A percentile compares a stretch with the other conserved stretches of the same genome.
These are phyloP conservation scores for Lagenidium giganteum DNA, from an alignment of 352 stramenopile species.

Conservation along the genomic window DNA sequence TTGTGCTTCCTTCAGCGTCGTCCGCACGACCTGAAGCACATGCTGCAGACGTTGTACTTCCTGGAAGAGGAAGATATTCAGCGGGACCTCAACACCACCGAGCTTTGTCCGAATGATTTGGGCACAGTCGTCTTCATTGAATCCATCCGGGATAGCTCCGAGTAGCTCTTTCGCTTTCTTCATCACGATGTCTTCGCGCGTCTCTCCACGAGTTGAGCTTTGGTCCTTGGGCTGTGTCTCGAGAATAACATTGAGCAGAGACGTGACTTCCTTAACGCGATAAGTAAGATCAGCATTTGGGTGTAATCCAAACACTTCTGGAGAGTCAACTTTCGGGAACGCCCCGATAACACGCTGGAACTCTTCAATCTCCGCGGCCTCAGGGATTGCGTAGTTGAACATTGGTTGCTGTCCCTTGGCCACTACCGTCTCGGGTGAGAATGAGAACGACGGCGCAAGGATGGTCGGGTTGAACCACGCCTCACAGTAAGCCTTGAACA, in stretches of 20 bases:
- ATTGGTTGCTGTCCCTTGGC: conserved; percentile 7
- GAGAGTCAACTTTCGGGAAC: conserved; percentile 72
- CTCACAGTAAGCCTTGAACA: conserved; percentile 73
- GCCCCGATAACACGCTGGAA: conserved; percentile 52
- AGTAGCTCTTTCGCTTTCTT: conserved; percentile 55
- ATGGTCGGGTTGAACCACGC: conserved; percentile 67
- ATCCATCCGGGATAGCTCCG: conserved; percentile 34
- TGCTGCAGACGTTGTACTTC: conserved; percentile 61
- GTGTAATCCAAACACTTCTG: conserved; percentile 78
- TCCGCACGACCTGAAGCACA: conserved; percentile 46
- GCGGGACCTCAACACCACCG: conserved; percentile 57
- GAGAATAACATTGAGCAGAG: conserved; percentile 50
- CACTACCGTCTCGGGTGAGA: conserved; percentile 53
- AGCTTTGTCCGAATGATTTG: conserved; percentile 41
- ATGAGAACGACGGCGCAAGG: conserved; percentile 54
- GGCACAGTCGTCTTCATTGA: conserved; percentile 37
- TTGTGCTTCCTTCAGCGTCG: conserved; percentile 45
- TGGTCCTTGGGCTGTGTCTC: conserved; percentile 65
- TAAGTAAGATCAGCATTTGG: conserved; percentile 78
- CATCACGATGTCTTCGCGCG: conserved; percentile 54
- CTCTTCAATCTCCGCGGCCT: conserved; percentile 42
- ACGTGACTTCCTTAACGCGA: conserved; percentile 68
- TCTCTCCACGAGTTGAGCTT: conserved; percentile 28
- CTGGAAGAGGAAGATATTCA: conserved; percentile 78
- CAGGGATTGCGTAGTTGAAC: conserved; percentile 54